A percentile compares a stretch with the other conserved stretches of the same genome.
These are phyloP conservation scores for Cladosporium phlei DNA, from an alignment of 2,329 filamentous ascomycete genomes.

Conservation along the genomic window DNA sequence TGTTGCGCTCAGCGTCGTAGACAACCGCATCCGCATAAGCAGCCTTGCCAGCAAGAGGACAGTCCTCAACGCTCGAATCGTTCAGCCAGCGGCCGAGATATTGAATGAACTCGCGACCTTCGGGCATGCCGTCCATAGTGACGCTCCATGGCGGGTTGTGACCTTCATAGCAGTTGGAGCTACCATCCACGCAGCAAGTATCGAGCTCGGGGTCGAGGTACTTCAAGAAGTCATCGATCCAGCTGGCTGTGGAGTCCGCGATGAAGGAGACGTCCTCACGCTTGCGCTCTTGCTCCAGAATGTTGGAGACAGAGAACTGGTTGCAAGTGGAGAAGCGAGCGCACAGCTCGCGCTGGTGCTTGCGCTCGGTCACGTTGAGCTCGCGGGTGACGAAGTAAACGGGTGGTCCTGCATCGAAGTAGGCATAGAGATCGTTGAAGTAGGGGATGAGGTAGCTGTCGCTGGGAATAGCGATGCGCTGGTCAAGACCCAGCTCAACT, in stretches of 20 bases:
- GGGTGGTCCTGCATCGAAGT: conserved; percentile 85
- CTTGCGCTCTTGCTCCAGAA: conserved; percentile 91
- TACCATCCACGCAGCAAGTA: conserved; percentile 60
- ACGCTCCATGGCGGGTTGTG: conserved; percentile 83
- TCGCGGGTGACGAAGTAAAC: conserved; percentile 91
- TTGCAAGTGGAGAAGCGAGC: conserved; percentile 88
- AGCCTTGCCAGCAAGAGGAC: conserved; percentile 82
- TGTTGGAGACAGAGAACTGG: conserved; percentile 75
- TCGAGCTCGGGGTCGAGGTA: conserved; percentile 90
- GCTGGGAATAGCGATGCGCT: conserved; percentile 87
- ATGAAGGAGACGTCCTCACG: conserved; percentile 83
- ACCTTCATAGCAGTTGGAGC: conserved; percentile 68
- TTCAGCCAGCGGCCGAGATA: conserved; percentile 81
- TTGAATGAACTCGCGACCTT: conserved; percentile 81
- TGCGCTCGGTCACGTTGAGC: conserved; percentile 70
- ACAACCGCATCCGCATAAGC: conserved; percentile 82
- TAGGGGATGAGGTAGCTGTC: conserved; percentile 94
- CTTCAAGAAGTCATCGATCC: conserved; percentile 93
- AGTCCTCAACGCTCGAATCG: conserved; percentile 74
- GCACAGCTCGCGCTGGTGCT: conserved; percentile 80
- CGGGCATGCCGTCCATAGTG: conserved; percentile 84
- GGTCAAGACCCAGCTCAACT: conserved; percentile 83
- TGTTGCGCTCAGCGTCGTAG: conserved; percentile 62
- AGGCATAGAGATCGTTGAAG: conserved; percentile 92
- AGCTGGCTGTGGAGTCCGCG: conserved; percentile 81